Conservation (phyloP, 768 basidiomycete species). For the Austroboletus eburneus region DNA sequence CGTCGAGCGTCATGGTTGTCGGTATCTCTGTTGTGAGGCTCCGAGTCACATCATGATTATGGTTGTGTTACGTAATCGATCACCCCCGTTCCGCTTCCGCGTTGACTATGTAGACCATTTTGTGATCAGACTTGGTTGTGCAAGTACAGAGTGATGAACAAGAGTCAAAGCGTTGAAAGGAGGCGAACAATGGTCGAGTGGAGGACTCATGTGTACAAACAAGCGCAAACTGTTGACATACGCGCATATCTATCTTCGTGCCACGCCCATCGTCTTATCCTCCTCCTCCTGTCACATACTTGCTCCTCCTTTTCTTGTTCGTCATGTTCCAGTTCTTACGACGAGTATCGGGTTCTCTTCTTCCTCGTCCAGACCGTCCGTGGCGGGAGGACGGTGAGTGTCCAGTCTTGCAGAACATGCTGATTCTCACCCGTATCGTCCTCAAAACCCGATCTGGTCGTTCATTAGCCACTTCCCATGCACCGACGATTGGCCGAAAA, state of each 20-base stretch:
- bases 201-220: constrained; percentile 17
- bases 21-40: background rate
- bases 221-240: constrained; percentile 19
- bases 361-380: constrained; percentile 68
- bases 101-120: no score
- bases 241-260: constrained; percentile 6
- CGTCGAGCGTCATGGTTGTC: constrained; percentile 71
- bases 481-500: constrained; percentile 64
- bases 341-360: constrained; percentile 64
- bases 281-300: background rate
- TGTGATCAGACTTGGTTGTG: no score
- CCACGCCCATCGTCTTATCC: constrained; percentile 3
- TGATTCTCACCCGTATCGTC: constrained; percentile 10
- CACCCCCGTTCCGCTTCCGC: no score
- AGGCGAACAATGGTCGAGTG: background rate
- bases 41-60: constrained; percentile 2
- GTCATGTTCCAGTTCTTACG: constrained; percentile 65
- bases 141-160: no score
- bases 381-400: constrained; percentile 74
- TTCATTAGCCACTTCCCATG: constrained; percentile 63
- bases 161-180: no score
- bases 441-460: constrained; percentile 6
- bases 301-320: background rate
- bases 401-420: constrained; percentile 8
- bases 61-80: constrained; percentile 15